Conservation (phyloP, 805 yeast genomes). For the Tetrapisispora fleetii region DNA sequence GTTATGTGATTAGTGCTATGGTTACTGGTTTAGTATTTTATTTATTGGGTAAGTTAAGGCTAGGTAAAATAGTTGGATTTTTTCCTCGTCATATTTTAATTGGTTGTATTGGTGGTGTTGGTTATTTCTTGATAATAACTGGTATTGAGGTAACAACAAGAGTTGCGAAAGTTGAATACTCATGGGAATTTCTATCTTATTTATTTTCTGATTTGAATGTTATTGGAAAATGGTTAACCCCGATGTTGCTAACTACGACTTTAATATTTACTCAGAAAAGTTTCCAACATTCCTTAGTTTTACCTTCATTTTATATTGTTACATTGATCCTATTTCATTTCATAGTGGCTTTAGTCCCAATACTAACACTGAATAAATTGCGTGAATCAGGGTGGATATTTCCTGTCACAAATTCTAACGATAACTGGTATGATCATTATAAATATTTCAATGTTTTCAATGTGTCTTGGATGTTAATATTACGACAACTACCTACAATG, state of each 20-base stretch:
- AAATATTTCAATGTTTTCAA: conserved; percentile 52
- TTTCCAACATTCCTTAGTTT: conserved; percentile 57
- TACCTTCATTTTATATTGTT: conserved; percentile 69
- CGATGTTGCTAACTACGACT: conserved; percentile 51
- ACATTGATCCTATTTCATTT: conserved; percentile 65
- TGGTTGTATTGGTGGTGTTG: conserved; percentile 98
- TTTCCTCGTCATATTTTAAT: conserved; percentile 94
- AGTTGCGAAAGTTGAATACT: conserved; percentile 59
- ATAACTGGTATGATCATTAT: conserved; percentile 91
- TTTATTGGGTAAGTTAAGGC: conserved; percentile 60
- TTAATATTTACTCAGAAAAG: conserved; percentile 54
- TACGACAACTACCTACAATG: conserved; percentile 80
- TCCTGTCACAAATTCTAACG: conserved; percentile 38
- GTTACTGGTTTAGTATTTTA: conserved; percentile 80
- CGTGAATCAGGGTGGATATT: conserved; percentile 83
- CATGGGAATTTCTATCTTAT: conserved; percentile 42
- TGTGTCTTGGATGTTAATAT: conserved; percentile 67
- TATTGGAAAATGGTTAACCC: conserved; percentile 61
- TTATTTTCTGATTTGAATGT: conserved; percentile 30
- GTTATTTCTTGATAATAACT: conserved; percentile 80
- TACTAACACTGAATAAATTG: conserved; percentile 49
- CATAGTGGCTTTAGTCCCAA: conserved; percentile 54
- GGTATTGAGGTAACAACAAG: conserved; percentile 89
- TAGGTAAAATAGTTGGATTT: conserved; percentile 86
- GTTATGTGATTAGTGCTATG: conserved; percentile 74